phyloP scores from a whole-genome alignment of 495 filamentous ascomycete genomes.

The Penicillium arizonense region DNA sequence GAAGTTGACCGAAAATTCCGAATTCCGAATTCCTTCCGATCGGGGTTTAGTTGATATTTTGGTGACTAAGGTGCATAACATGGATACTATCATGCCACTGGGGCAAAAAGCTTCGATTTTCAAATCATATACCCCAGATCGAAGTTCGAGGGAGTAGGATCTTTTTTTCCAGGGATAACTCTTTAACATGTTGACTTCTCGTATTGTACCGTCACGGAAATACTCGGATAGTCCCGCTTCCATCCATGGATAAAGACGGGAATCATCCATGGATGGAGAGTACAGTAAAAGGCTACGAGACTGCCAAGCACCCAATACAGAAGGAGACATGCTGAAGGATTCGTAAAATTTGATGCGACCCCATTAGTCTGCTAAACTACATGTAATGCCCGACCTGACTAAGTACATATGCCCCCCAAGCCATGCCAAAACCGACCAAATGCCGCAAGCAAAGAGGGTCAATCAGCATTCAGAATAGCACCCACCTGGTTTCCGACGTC shows the following conservation, averaged over 20 bases:
- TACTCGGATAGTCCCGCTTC: not conserved
- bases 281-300: not conserved
- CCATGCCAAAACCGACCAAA: not conserved
- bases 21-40: too few relatives aligned
- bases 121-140: constrained; percentile 1
- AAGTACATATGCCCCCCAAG: not conserved
- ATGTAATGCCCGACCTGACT: too few relatives aligned
- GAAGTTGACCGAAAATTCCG: too few relatives aligned
- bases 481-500: constrained; percentile 24
- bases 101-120: not conserved
- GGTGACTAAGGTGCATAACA: too few relatives aligned
- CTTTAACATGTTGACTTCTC: too few relatives aligned
- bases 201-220: not conserved
- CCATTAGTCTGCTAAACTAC: too few relatives aligned
- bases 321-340: too few relatives aligned
- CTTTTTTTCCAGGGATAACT: not conserved
- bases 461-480: constrained; percentile 10
- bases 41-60: too few relatives aligned
- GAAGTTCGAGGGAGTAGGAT: not conserved
- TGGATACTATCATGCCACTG: too few relatives aligned
- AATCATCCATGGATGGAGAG: not conserved
- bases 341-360: too few relatives aligned
- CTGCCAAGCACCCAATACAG: too few relatives aligned
- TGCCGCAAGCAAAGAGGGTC: too few relatives aligned
- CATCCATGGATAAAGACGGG: constrained; percentile 1